These are phyloP conservation scores for Curvularia eragrostidis DNA, from an alignment of 2,329 filamentous ascomycete species.

Conservation along the genomic window DNA sequence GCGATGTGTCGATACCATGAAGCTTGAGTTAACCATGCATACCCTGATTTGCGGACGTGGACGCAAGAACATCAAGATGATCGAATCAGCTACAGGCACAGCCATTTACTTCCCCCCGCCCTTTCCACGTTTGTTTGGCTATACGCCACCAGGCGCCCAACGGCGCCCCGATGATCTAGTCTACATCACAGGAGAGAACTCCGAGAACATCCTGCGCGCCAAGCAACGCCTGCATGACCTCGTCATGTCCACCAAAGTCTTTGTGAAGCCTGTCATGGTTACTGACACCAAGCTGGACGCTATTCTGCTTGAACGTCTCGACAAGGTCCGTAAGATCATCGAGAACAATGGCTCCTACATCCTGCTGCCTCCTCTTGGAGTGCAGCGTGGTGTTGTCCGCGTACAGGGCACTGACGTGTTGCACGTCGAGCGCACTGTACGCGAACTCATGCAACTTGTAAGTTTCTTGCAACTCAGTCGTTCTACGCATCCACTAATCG, in stretches of 20 bases:
- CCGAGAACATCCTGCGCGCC: conserved; percentile 82
- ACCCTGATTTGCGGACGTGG: conserved; percentile 92
- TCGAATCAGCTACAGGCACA: conserved; percentile 93
- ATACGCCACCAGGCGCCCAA: conserved; percentile 80
- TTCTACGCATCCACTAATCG: conserved; percentile 25
- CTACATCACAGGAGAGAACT: conserved; percentile 90
- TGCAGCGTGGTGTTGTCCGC: conserved; percentile 81
- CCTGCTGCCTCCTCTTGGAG: conserved; percentile 85
- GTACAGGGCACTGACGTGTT: conserved; percentile 93
- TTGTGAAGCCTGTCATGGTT: conserved; percentile 88
- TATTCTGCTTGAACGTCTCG: conserved; percentile 86
- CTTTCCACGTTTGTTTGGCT: conserved; percentile 90
- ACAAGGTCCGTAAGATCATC: conserved; percentile 98
- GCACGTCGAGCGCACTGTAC: conserved; percentile 91
- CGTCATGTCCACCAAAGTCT: conserved; percentile 75
- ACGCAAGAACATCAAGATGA: conserved; percentile 96
- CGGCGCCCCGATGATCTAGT: conserved; percentile 87
- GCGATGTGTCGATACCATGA: conserved; percentile 77
- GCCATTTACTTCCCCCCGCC: conserved; percentile 98
- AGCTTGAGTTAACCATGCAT: conserved; percentile 85
- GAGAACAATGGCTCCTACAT: conserved; percentile 96
- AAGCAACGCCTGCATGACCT: conserved; percentile 92
- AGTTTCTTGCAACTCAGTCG: conserved; percentile 42
- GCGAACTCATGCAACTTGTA: conserved; percentile 94
- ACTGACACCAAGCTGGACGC: conserved; percentile 93